Base-by-base conservation (phyloP, 805 yeast species). In the Sugiyamaella mastotermitis region DNA sequence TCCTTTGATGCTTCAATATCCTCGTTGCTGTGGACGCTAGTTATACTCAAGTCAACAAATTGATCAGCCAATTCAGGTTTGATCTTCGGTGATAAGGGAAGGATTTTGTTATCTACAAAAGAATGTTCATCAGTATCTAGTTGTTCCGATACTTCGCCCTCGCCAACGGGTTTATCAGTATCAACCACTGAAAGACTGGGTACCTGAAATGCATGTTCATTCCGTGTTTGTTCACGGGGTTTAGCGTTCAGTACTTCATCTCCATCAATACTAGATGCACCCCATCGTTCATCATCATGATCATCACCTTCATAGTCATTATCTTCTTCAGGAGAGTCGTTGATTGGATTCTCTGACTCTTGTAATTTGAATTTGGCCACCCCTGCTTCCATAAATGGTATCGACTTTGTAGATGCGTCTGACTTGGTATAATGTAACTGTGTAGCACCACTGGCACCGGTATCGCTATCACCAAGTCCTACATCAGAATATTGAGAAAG, bases 331-430 rank as follows among this genome's bases (percentile, higher is more conserved):
- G 35, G 15, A 3, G 43, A 18, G 22, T 23, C 38, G 5, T 31
- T 32, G 11, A 26, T 35, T 19, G 38, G 20, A 7, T 20, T 41
- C 11, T 25, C 34, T 6, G 32, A 36, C 15, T 41, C 45, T 10
- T n/a, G 33, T 9, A 45, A 30, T 19, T 37, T 16, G 40, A 42
- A 45, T 39, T 45, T 45, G 21, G 40, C 41, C 10, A 45, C 46
- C 7, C 48, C 48, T 8, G 34, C 37, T 13, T 45, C 48, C n/a
- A 45, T 32, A 35, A 45, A 45, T 27, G 17, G 19, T n/a, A 25
- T 38, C 5, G 47, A 44, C 6, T 17, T 7, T 2, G 39, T 35
- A 4, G 34, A 31, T n/a, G 40, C 32, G 16, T 35, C 31, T 9
- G 48, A 35, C 27, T 31, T 26, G 23, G 49, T 34, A 19, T 40